Evolutionary conservation across 2,329 filamentous ascomycete species (phyloP).

Genomic region (Fusarium armeniacum): DNA sequence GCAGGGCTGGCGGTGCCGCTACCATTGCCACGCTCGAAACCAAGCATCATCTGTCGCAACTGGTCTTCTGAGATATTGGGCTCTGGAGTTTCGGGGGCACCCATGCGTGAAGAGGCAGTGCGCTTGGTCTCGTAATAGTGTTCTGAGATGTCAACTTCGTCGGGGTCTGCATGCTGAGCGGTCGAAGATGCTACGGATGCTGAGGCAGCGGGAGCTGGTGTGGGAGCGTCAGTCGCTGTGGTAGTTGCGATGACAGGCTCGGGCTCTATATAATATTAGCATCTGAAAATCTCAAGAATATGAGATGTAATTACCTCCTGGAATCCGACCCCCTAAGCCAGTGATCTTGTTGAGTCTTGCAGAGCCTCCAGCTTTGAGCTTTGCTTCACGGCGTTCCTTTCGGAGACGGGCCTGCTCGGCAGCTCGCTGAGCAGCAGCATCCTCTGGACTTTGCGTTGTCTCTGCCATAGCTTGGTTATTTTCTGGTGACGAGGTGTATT

Average conservation of each 20-base stretch:
- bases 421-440: constrained; percentile 66
- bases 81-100: constrained; percentile 50
- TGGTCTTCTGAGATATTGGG: constrained; percentile 67
- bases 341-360: constrained; percentile 82
- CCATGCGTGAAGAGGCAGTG: constrained; percentile 49
- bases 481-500: background rate
- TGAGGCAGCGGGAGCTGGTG: constrained; percentile 52
- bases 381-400: constrained; percentile 83
- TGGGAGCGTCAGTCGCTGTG: constrained; percentile 46
- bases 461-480: constrained; percentile 57
- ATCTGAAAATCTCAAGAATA: background rate
- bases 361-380: constrained; percentile 79
- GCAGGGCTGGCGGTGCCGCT: constrained; percentile 47
- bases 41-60: constrained; percentile 75
- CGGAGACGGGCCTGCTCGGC: constrained; percentile 79
- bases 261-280: constrained; percentile 18
- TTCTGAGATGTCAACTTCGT: constrained; percentile 83
- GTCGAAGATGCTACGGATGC: constrained; percentile 51
- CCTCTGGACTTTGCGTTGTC: constrained; percentile 53
- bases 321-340: constrained; percentile 67
- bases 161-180: constrained; percentile 71
- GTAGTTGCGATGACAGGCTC: constrained; percentile 31
- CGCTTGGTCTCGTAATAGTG: constrained; percentile 74
- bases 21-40: constrained; percentile 59
- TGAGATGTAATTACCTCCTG: constrained; percentile 52